A percentile compares a stretch with the other conserved stretches of the same genome.
Conservation (phyloP, 345 rosid species). For the Heritiera fomes region DNA sequence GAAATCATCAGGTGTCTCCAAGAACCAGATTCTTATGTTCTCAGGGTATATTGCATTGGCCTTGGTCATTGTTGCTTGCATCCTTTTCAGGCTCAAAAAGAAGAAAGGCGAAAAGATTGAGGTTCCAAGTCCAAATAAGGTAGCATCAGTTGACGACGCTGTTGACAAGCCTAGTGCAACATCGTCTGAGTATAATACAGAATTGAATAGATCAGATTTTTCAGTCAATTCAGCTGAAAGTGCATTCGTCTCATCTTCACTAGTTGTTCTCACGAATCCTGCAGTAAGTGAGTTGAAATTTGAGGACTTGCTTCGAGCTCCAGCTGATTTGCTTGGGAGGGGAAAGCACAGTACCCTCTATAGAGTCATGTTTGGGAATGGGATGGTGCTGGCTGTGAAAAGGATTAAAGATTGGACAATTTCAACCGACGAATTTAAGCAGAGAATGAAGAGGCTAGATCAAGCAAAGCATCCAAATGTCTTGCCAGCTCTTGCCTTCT, state of each 20-base stretch:
- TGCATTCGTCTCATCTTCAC: conserved; percentile 35
- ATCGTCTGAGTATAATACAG: conserved; percentile 27
- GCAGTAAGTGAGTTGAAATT: conserved; percentile 41
- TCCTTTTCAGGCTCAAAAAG: conserved; percentile 29
- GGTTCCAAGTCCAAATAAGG: conserved; percentile 24
- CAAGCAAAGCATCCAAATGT: conserved; percentile 53
- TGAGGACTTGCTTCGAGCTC: conserved; percentile 61
- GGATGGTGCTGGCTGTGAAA: conserved; percentile 50
- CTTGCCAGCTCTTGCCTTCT: conserved; percentile 52
- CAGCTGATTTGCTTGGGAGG: conserved; percentile 61
- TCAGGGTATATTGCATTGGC: conserved; percentile 45
- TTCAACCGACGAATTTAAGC: conserved; percentile 41
- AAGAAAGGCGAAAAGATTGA: conserved; percentile 26
- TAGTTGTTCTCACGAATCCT: conserved; percentile 52
- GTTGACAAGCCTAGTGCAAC: conserved; percentile 26
- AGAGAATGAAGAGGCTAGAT: conserved; percentile 51
- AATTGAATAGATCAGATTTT: conserved; percentile 30
- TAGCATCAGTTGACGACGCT: conserved; percentile 31
- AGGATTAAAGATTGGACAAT: conserved; percentile 63
- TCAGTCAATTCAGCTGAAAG: conserved; percentile 35
- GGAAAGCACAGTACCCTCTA: conserved; percentile 58
- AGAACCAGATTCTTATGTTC: conserved; percentile 38
- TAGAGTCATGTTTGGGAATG: conserved; percentile 44
- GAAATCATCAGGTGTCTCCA: conserved; percentile 23
- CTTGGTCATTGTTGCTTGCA: conserved; percentile 25